Conservation (phyloP, 345 rosid genomes). For the Syzygium oleosum region DNA sequence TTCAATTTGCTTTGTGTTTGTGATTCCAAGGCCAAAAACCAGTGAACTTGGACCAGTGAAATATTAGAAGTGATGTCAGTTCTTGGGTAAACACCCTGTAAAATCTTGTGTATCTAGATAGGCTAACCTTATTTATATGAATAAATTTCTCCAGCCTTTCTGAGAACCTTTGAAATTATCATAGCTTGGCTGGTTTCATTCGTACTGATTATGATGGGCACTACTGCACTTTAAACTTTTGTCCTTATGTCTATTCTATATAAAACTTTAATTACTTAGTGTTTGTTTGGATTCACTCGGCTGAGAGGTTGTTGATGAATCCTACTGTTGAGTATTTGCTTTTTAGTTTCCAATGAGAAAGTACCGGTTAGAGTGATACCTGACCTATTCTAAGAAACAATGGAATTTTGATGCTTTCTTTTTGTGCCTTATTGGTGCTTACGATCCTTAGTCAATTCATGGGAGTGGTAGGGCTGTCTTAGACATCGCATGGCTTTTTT, state of each 20-base stretch:
- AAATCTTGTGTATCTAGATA: background rate
- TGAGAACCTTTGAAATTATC: background rate
- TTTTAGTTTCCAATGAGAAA: background rate
- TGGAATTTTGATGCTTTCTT: background rate
- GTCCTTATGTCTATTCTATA: background rate
- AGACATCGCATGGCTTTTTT: background rate
- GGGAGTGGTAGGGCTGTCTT: background rate
- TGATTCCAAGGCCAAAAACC: background rate
- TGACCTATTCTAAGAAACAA: background rate
- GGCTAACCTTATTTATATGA: background rate
- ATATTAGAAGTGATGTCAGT: background rate
- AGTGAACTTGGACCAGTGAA: background rate
- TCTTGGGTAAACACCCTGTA: background rate
- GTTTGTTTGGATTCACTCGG: background rate
- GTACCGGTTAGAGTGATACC: background rate
- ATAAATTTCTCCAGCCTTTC: background rate
- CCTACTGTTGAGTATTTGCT: background rate
- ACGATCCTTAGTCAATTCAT: background rate
- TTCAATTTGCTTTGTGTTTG: background rate
- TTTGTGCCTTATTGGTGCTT: background rate
- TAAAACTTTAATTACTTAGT: background rate
- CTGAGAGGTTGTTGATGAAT: background rate
- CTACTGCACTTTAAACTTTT: background rate
- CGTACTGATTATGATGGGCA: background rate
- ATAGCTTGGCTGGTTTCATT: background rate